Base-by-base conservation (phyloP, 1,284 basidiomycete genomes). In the Boletus smithii region DNA sequence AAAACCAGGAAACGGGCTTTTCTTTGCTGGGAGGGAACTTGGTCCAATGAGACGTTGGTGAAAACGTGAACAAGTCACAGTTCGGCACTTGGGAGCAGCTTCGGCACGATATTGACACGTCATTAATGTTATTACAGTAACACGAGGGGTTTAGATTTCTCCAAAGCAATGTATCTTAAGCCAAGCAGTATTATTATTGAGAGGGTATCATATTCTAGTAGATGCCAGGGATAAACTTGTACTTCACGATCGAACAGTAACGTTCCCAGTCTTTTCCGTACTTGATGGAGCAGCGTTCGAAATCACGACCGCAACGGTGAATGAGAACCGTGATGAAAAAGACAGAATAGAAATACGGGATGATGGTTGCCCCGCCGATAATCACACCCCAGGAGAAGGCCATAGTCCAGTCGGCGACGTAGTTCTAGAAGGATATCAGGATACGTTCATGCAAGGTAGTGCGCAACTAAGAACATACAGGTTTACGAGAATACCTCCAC, bases 181-280 rank as follows among this genome's bases (percentile, higher is more conserved):
- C 22, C 16, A 48, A 49, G n/a, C 20, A 35, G 8, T 45, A 50
- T 36, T 35, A 50, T 42, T 5, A n/a, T n/a, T n/a, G n/a, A 51
- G 17, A 37, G 27, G 24, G 44, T 62, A 62, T 49, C 33, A 29
- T 36, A 41, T 36, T 53, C 50, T 52, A 80, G 59, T 86, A 88
- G 48, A 88, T 60, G 22, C 77, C 77, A 13, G 91, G 91, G 51
- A 97, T 91, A 65, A 94, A 97, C 68, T 88, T 91, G 72, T 84
- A 95, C 66, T 81, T 86, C 60, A 95, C 93, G 51, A 91, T 70
- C 40, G 77, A 70, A 70, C 91, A 94, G 69, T 95, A 95, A 53
- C 81, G 79, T 17, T 88, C 88, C 94, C 94, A 97, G 66, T 95
- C 94, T 60, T 95, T 91, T 35, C 92, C 92, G 62, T 97, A 99